These are phyloP conservation scores for Trichophyton equinum DNA, from an alignment of 2,329 filamentous ascomycete genomes.

Conservation along the genomic window DNA sequence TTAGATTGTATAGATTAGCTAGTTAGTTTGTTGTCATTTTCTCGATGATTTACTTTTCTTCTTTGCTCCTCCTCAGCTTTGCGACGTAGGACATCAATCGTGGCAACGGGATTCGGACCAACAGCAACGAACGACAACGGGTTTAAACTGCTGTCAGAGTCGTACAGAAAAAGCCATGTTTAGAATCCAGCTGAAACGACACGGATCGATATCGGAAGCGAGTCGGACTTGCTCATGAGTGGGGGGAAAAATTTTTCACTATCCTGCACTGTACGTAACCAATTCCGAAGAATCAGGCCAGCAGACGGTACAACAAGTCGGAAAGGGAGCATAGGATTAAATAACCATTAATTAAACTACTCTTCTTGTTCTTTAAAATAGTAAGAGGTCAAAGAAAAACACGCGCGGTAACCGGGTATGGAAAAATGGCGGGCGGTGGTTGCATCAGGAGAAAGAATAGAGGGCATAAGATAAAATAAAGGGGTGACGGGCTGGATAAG, in stretches of 20 bases:
- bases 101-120: background rate
- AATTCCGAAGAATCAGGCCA: background rate
- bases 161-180: background rate
- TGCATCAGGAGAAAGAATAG: background rate
- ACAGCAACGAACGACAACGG: background rate
- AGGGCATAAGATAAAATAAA: constrained; percentile 2
- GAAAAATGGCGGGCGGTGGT: constrained; percentile 2
- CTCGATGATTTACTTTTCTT: background rate
- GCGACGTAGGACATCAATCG: background rate
- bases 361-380: constrained; percentile 4
- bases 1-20: constrained; percentile 1
- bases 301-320: background rate
- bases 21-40: background rate
- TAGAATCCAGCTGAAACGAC: background rate
- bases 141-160: background rate
- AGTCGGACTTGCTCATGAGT: background rate
- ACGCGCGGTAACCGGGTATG: constrained; percentile 4
- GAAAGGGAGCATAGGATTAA: background rate
- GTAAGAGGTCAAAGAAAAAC: constrained; percentile 4
- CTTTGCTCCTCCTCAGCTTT: background rate
- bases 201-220: background rate
- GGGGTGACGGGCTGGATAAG: background rate
- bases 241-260: background rate
- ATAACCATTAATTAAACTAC: constrained; percentile 5
- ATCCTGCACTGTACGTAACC: background rate